A percentile compares a stretch with the other conserved stretches of the same genome.
These are phyloP conservation scores for Naganishia friedmannii DNA, from an alignment of 768 basidiomycete genomes.

Conservation along the genomic window DNA sequence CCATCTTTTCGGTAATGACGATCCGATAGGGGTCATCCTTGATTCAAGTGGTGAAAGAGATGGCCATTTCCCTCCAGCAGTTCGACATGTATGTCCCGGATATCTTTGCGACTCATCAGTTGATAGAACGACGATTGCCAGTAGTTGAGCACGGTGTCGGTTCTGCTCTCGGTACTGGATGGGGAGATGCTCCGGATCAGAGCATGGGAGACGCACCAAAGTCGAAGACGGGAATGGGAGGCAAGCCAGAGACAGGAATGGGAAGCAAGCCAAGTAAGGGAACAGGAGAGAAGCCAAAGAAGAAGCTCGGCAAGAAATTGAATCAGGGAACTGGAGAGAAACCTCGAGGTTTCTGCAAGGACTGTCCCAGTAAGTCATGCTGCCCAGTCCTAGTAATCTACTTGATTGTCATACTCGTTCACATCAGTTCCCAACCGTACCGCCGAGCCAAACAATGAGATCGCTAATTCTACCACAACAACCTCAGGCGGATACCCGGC, in stretches of 20 bases:
- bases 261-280: background rate
- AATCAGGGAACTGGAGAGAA: background rate
- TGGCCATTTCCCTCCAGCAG: background rate
- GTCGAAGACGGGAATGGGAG: background rate
- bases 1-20: background rate
- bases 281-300: background rate
- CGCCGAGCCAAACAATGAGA: background rate
- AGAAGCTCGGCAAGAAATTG: background rate
- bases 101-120: background rate
- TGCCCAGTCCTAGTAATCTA: no score
- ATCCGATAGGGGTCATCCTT: background rate
- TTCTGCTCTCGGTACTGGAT: slow-evolving; percentile 1
- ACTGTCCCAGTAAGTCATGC: slow-evolving; percentile 3
- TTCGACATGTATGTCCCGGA: background rate
- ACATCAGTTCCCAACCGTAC: background rate
- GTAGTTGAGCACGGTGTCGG: slow-evolving; percentile 1
- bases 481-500: background rate
- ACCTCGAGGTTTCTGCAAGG: slow-evolving; percentile 6
- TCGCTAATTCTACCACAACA: background rate
- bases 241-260: background rate
- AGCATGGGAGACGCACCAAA: background rate
- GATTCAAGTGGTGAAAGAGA: background rate
- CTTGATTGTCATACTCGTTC: background rate
- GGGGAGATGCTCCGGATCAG: slow-evolving; percentile 5
- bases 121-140: background rate